Evolutionary conservation across 1,139 yeast genomes (phyloP).

Genomic region (Kluyveromyces marxianus): DNA sequence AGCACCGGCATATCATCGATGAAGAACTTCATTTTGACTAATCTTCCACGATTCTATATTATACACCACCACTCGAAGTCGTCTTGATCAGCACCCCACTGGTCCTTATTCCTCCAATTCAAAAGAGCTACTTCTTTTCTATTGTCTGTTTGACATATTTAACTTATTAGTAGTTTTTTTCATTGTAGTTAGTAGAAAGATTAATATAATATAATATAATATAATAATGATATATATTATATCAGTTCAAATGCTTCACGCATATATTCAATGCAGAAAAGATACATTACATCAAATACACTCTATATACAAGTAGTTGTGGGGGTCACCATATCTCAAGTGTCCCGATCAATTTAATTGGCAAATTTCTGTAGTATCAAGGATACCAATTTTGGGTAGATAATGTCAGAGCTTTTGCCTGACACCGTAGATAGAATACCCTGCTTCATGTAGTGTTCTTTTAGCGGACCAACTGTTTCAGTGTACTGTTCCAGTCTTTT

Average conservation of each 20-base stretch:
- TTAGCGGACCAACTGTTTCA: slow-evolving; percentile 52
- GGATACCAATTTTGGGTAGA: slow-evolving; percentile 59
- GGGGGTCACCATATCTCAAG: background rate
- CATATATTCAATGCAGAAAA: no score
- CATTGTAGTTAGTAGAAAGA: no score
- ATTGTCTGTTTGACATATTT: no score
- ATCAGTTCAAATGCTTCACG: no score
- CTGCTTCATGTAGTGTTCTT: slow-evolving; percentile 46
- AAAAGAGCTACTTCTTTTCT: no score
- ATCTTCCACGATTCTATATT: background rate
- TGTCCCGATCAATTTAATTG: background rate
- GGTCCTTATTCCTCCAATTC: no score
- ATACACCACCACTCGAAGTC: background rate
- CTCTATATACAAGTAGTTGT: background rate
- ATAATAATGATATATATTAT: no score
- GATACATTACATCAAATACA: no score
- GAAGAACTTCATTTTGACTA: slow-evolving; percentile 42
- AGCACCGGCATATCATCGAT: slow-evolving; percentile 93
- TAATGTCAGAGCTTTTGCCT: slow-evolving; percentile 79
- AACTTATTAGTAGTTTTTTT: no score
- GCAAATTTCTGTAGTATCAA: slow-evolving; percentile 34
- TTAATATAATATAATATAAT: no score
- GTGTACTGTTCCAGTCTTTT: slow-evolving; percentile 60
- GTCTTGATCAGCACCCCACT: no score
- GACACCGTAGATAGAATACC: slow-evolving; percentile 51